These are phyloP conservation scores for Erysimum cheiranthoides DNA, from an alignment of 345 rosid genomes.

Conservation along the genomic window DNA sequence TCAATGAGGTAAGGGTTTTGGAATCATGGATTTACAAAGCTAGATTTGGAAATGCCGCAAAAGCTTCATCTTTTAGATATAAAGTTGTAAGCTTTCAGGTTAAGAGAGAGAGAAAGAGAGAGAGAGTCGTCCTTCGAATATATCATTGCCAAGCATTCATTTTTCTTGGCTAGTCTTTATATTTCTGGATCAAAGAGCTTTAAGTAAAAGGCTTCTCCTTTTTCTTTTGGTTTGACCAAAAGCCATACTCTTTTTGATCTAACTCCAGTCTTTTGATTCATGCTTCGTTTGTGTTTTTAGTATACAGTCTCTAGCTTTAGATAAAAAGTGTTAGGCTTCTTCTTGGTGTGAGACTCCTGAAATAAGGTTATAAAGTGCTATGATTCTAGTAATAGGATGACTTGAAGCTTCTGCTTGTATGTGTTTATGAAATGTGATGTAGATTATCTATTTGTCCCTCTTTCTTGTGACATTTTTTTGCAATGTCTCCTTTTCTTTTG, in stretches of 20 bases:
- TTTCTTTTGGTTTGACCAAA: slow-evolving; percentile 9
- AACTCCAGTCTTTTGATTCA: too few relatives aligned
- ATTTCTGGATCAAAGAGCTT: too few relatives aligned
- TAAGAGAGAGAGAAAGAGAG: slow-evolving; percentile 1
- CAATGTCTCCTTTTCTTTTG: slow-evolving; percentile 29
- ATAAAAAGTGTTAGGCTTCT: slow-evolving; percentile 2
- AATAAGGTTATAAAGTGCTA: background rate
- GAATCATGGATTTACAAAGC: too few relatives aligned
- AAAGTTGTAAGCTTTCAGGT: slow-evolving; percentile 15
- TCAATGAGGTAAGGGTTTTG: slow-evolving; percentile 14
- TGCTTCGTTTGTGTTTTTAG: slow-evolving; percentile 9
- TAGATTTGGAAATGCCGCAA: background rate
- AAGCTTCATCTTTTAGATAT: background rate
- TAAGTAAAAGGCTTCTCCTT: slow-evolving; percentile 15
- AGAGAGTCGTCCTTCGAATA: background rate
- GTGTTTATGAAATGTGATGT: slow-evolving; percentile 10
- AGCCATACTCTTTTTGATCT: too few relatives aligned
- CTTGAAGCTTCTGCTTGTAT: slow-evolving; percentile 21
- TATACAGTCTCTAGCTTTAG: slow-evolving; percentile 14
- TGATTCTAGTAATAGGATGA: slow-evolving; percentile 26
- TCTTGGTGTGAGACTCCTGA: slow-evolving; percentile 14
- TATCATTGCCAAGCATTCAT: background rate
- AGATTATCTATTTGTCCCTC: slow-evolving; percentile 9
- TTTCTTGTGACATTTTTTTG: slow-evolving; percentile 19
- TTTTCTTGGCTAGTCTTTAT: background rate